Evolutionary conservation across 768 basidiomycete genomes (phyloP).

Genomic region (Coprinopsis strossmayeri): DNA sequence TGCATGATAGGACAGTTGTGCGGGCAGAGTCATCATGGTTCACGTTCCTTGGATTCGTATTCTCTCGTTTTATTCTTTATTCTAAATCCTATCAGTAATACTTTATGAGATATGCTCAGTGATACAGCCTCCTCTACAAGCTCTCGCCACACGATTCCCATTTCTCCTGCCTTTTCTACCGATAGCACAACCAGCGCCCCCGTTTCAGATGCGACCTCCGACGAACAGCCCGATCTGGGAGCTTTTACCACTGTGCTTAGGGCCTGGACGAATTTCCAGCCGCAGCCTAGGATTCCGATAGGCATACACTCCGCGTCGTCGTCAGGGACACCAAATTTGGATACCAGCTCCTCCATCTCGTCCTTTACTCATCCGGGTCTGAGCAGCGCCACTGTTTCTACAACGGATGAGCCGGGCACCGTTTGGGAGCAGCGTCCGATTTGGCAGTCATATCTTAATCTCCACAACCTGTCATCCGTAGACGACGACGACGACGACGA

Average conservation of each 20-base stretch:
- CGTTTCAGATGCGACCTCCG: constrained; percentile 33
- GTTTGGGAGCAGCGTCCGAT: constrained; percentile 54
- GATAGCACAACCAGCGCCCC: constrained; percentile 4
- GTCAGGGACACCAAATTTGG: constrained; percentile 5
- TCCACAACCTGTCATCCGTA: constrained; percentile 19
- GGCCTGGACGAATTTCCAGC: constrained; percentile 54
- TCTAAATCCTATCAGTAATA: not conserved
- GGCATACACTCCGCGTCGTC: constrained; percentile 13
- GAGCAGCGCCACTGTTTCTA: constrained; percentile 17
- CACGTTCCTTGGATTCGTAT: not conserved
- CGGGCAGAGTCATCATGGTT: too few species aligned
- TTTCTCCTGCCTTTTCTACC: constrained; percentile 5
- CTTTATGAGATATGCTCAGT: not conserved
- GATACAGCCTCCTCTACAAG: constrained; percentile 4
- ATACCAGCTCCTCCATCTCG: constrained; percentile 13
- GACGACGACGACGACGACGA: constrained; percentile 8
- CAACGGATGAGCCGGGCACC: constrained; percentile 38
- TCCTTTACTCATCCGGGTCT: constrained; percentile 22
- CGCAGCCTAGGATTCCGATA: constrained; percentile 25
- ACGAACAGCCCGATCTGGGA: constrained; percentile 67
- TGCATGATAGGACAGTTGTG: too few species aligned
- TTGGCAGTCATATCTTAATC: constrained; percentile 44
- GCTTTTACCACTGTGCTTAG: constrained; percentile 66
- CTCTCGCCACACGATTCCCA: constrained; percentile 7
- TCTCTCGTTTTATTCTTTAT: not conserved